Evolutionary conservation across 495 filamentous ascomycete species (phyloP), one percentile per base, ranked within the genome.

Genomic region (Aspergillus leporis): DNA sequence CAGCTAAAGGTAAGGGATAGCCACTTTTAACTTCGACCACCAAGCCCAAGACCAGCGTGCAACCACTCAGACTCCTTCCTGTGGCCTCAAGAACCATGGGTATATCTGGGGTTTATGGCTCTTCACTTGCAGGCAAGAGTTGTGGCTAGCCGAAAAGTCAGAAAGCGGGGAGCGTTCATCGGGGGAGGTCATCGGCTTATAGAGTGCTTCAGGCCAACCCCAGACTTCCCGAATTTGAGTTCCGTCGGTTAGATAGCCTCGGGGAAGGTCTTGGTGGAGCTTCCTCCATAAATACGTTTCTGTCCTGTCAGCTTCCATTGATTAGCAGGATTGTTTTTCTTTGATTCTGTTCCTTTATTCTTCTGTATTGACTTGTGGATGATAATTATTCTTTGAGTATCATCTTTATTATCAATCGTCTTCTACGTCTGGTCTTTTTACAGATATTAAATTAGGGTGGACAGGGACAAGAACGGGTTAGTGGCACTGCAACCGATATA

Each of bases 141-240:
- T 10, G 60, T 59, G 53, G 56, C 61, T 60, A 60, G 62, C 41
- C 38, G 40, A 13, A 19, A 32, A 38, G 55, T 28, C 22, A 43
- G 55, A 31, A 34, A 28, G 25, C 25, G 38, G 10, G 38, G 38
- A 14, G 45, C 21, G n/a, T n/a, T n/a, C n/a, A 56, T 64, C 65
- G 65, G 65, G 56, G 56, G 23, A 1, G 38, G 23, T 22, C 47
- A 58, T 68, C 66, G 66, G 66, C 62, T 65, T 54, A 31, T 38
- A 47, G 38, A 49, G 43, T 23, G 28, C 22, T 18, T 10, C 18
- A 46, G 52, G 34, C 19, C 55, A 49, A 62, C 66, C 58, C 63
- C 65, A 71, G 63, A 70, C 59, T 13, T 72, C 68, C 72, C 69
- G 70, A 66, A 62, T 46, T 65, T 55, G 61, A 61, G 50, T 66